A percentile compares a stretch with the other conserved stretches of the same genome.
Evolutionary conservation across 1,284 basidiomycete species (phyloP).

Genomic region (Malassezia brasiliensis): DNA sequence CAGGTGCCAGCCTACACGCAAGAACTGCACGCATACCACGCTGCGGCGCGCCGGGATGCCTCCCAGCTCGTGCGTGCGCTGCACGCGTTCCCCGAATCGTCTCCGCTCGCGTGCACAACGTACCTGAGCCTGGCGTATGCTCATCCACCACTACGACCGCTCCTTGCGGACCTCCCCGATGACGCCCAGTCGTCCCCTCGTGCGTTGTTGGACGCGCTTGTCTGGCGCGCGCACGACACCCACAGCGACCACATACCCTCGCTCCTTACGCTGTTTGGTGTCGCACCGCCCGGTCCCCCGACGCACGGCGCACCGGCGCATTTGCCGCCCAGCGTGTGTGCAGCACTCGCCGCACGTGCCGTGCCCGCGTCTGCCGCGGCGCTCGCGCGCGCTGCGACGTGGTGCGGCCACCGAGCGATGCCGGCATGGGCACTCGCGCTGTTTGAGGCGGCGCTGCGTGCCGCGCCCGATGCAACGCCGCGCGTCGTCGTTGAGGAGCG

Average conservation of each 20-base stretch:
- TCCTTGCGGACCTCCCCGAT: neutral
- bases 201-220: slow-evolving; percentile 3
- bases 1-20: neutral
- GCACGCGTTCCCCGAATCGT: neutral
- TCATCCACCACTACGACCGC: neutral
- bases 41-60: neutral
- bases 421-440: neutral
- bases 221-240: neutral
- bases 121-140: neutral
- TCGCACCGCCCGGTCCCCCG: neutral
- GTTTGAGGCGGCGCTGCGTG: neutral
- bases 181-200: neutral
- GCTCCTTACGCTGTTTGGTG: slow-evolving; percentile 1
- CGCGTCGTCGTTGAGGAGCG: neutral
- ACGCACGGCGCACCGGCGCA: neutral
- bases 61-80: neutral
- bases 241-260: neutral
- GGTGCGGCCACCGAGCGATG: slow-evolving; percentile 1
- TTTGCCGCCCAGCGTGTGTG: neutral
- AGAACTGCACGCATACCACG: neutral
- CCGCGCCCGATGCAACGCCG: neutral
- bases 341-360: neutral
- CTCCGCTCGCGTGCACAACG: neutral
- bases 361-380: neutral
- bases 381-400: slow-evolving; percentile 9